Base-by-base conservation (phyloP, 139 green algal genomes). In the Micractinium conductrix region DNA sequence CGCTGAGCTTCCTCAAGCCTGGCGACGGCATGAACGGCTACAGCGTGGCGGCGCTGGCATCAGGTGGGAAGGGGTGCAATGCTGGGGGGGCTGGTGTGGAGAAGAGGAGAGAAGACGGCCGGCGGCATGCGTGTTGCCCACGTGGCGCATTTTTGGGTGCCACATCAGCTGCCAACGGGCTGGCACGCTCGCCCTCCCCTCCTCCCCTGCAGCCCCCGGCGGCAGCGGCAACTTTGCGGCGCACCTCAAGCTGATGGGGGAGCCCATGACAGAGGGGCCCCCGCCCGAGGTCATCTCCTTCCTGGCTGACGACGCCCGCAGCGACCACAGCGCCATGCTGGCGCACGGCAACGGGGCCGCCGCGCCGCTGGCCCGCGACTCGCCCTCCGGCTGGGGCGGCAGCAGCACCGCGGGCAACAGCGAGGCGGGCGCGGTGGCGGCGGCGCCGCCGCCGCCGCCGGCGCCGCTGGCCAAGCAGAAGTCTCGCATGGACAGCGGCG, bases 241-340 rank as follows among this genome's bases (percentile, higher is more conserved):
- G 14, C 63, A 80, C 37, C 78, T 83, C 8, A 45, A 62, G 40
- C 43, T 74, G 78, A 48, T 30, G 16, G 62, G 30, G 19, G 62
- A 83, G 42, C 40, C 30, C 16, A 26, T 80, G 28, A 79, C 80
- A 1, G 48, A 62, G 26, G 80, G 80, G 4, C 80, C 80, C 50
- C 70, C 80, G 1, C 37, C 35, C 14, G 80, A 85, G 24, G 58
- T 85, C 37, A 78, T 85, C 40, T 48, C 68, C 26, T 85, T 85
- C 69, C 70, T 85, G 26, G 50, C 50, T 16, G 80, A 83, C 28
- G 78, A 83, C 19, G 3, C 35, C 19, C 22, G 33, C 37, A 55
- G 33, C 24, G 74, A 81, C 53, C 75, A 70, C 75, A 30, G 35
- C 37, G 75, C 75, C 53, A 70, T 81, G 53, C 28, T 35, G 30